Conservation (phyloP, 805 yeast species). For the Millerozyma acaciae region DNA sequence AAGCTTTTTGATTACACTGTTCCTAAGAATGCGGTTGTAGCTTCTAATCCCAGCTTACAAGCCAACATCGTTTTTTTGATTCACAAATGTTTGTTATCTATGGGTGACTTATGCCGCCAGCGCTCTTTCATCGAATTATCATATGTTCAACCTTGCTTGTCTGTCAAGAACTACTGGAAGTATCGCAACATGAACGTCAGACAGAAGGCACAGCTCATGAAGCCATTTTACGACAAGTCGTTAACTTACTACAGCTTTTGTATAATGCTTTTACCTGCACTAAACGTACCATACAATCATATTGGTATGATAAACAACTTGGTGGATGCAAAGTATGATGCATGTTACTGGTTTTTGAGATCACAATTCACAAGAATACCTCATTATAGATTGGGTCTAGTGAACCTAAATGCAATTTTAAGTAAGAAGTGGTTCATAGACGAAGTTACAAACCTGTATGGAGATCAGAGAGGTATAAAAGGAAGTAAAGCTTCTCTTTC, state of each 20-base stretch:
- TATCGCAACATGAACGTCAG: constrained; percentile 19
- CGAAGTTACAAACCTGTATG: constrained; percentile 7
- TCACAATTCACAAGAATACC: constrained; percentile 53
- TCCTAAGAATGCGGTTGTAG: constrained; percentile 8
- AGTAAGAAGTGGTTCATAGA: constrained; percentile 32
- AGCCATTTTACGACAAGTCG: constrained; percentile 22
- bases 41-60: constrained; percentile 16
- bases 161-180: constrained; percentile 25
- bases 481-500: constrained; percentile 10
- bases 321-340: constrained; percentile 43
- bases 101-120: constrained; percentile 60
- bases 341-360: constrained; percentile 52
- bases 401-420: constrained; percentile 40
- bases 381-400: constrained; percentile 42
- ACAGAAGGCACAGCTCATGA: constrained; percentile 35
- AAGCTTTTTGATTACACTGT: constrained; percentile 22
- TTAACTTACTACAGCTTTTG: constrained; percentile 45
- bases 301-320: constrained; percentile 45
- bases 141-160: constrained; percentile 34
- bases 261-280: constrained; percentile 56
- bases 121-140: constrained; percentile 46
- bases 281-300: constrained; percentile 64
- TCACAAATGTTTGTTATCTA: constrained; percentile 47
- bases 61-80: constrained; percentile 39
- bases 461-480: background rate